Conservation (phyloP, 345 rosid species). For the Citrus unshiu region DNA sequence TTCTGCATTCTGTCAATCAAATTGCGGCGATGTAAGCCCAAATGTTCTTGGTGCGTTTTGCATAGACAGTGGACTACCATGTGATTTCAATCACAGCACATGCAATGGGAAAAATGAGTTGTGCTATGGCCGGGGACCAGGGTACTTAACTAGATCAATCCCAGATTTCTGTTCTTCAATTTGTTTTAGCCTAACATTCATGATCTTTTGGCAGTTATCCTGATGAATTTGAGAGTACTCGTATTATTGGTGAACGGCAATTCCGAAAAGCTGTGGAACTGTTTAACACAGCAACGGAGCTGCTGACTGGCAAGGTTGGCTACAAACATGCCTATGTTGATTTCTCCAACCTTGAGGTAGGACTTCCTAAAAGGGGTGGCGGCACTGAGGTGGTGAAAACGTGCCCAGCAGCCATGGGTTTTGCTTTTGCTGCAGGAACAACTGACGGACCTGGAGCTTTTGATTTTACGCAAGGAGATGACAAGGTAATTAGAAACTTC, state of each 20-base stretch:
- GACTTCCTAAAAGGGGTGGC: conserved; percentile 45
- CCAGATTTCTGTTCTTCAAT: conserved; percentile 4
- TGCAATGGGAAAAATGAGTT: conserved; percentile 73
- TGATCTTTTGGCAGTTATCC: conserved; percentile 44
- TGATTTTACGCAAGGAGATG: conserved; percentile 81
- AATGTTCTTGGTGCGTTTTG: conserved; percentile 58
- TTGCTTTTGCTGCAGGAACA: conserved; percentile 81
- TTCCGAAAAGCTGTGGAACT: conserved; percentile 61
- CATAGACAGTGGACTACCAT: conserved; percentile 60
- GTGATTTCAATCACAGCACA: conserved; percentile 77
- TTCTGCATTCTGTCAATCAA: conserved; percentile 73
- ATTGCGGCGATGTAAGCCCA: conserved; percentile 85
- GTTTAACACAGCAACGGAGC: conserved; percentile 58
- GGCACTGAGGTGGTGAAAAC: conserved; percentile 48
- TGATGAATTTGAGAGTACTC: conserved; percentile 81
- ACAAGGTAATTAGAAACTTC: conserved; percentile 29
- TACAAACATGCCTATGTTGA: conserved; percentile 45
- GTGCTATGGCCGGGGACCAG: conserved; percentile 76
- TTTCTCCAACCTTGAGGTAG: conserved; percentile 55
- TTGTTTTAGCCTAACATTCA: background rate
- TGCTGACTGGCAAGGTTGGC: conserved; percentile 54
- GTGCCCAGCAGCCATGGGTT: conserved; percentile 83
- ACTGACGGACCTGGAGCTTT: conserved; percentile 91
- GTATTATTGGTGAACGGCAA: conserved; percentile 71
- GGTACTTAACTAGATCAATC: conserved; percentile 32